phyloP scores from a whole-genome alignment of 108 stramenopile genomes.

The Mediolabrus comicus region DNA sequence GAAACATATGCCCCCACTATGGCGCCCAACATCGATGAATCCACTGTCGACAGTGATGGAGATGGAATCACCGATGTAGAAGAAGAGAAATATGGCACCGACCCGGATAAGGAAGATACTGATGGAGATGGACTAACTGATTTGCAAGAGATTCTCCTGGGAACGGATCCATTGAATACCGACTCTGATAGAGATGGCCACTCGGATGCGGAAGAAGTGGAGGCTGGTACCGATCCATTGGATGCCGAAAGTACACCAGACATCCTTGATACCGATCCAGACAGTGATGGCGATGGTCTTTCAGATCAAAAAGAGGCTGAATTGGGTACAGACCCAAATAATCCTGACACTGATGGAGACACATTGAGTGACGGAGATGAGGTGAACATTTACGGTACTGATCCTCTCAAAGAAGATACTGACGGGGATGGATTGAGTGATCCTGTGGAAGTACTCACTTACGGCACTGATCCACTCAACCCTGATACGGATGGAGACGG shows the following conservation, averaged over 20 bases:
- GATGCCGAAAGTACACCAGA: neutral
- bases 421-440: constrained; percentile 18
- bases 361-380: constrained; percentile 5
- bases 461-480: constrained; percentile 9
- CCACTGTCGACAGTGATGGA: neutral
- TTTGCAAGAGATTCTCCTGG: constrained; percentile 8
- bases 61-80: constrained; percentile 13
- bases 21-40: neutral
- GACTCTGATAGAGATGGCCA: constrained; percentile 24
- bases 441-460: constrained; percentile 4
- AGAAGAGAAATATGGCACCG: neutral
- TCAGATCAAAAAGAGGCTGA: neutral
- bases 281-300: constrained; percentile 3
- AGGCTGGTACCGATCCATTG: constrained; percentile 7
- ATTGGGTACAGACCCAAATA: neutral
- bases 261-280: neutral
- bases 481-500: constrained; percentile 21
- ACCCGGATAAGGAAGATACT: neutral
- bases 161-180: constrained; percentile 5
- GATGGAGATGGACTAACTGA: constrained; percentile 22
- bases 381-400: neutral
- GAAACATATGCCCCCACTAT: neutral
- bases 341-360: constrained; percentile 2
- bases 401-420: neutral
- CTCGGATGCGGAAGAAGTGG: constrained; percentile 16